Conservation (phyloP, 306 rosid genomes). For the Mimosa bimucronata region DNA sequence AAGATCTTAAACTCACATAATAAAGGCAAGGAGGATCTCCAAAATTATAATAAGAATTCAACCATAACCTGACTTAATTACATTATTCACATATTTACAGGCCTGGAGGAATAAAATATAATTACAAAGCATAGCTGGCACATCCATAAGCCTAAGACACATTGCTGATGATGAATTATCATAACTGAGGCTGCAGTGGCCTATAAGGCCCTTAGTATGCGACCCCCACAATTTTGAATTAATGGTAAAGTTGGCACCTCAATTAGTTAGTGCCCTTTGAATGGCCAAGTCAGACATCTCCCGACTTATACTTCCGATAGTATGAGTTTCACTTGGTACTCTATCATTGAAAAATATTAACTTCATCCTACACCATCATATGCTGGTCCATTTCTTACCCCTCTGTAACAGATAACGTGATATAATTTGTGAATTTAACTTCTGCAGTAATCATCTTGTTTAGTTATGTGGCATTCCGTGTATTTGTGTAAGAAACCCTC, state of each 20-base stretch:
- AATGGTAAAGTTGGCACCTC: background rate
- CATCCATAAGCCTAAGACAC: background rate
- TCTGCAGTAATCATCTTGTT: slow-evolving; percentile 19
- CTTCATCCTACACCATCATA: background rate
- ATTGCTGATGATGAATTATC: background rate
- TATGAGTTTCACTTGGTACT: background rate
- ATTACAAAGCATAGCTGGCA: background rate
- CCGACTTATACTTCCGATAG: background rate
- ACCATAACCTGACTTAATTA: background rate
- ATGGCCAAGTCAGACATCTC: background rate
- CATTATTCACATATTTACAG: background rate
- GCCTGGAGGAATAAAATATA: background rate
- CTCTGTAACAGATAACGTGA: background rate
- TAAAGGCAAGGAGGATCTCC: background rate
- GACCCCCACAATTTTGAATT: background rate
- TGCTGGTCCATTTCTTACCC: slow-evolving; percentile 4
- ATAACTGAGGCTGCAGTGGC: background rate
- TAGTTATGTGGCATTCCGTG: slow-evolving; percentile 5
- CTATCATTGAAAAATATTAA: background rate
- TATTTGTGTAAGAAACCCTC: background rate
- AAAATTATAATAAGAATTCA: background rate
- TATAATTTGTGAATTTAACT: background rate
- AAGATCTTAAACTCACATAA: background rate
- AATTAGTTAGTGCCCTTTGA: background rate
- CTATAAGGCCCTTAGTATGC: background rate